These are phyloP conservation scores for Floccularia luteovirens DNA, from an alignment of 768 basidiomycete genomes.

Conservation along the genomic window DNA sequence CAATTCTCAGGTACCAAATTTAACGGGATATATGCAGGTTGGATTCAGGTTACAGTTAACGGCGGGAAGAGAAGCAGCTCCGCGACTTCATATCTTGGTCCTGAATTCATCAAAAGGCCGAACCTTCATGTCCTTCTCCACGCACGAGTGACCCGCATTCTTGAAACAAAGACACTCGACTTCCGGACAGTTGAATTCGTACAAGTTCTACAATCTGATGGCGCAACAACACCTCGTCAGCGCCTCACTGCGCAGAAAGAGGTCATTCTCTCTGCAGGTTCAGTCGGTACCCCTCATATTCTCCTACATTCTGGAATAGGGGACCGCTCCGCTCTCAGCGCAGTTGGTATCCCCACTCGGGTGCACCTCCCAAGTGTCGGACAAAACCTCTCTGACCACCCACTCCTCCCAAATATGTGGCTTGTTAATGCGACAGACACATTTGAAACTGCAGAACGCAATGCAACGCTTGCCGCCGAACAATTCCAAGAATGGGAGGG, in stretches of 20 bases:
- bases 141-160: not conserved
- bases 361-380: slow-evolving; percentile 15
- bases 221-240: not conserved
- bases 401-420: slow-evolving; percentile 6
- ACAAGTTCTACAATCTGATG: not conserved
- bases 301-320: slow-evolving; percentile 21
- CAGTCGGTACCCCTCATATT: slow-evolving; percentile 11
- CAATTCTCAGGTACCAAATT: not conserved
- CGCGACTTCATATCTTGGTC: not conserved
- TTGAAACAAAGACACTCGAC: not conserved
- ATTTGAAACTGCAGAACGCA: not conserved
- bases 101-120: not conserved
- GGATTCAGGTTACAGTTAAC: not conserved
- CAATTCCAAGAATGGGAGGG: not conserved
- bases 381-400: slow-evolving; percentile 15
- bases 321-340: slow-evolving; percentile 4
- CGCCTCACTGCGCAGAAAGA: not conserved
- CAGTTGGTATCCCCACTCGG: slow-evolving; percentile 10
- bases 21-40: not conserved
- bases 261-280: slow-evolving; percentile 1
- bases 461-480: not conserved
- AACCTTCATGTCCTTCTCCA: slow-evolving; percentile 1
- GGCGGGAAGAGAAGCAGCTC: not conserved
- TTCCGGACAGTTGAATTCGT: slow-evolving; percentile 1
- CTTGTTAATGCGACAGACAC: slow-evolving; percentile 12